A percentile compares a stretch with the other conserved stretches of the same genome.
phyloP scores from a whole-genome alignment of 2,329 filamentous ascomycete genomes.

The Penicillium sp. region DNA sequence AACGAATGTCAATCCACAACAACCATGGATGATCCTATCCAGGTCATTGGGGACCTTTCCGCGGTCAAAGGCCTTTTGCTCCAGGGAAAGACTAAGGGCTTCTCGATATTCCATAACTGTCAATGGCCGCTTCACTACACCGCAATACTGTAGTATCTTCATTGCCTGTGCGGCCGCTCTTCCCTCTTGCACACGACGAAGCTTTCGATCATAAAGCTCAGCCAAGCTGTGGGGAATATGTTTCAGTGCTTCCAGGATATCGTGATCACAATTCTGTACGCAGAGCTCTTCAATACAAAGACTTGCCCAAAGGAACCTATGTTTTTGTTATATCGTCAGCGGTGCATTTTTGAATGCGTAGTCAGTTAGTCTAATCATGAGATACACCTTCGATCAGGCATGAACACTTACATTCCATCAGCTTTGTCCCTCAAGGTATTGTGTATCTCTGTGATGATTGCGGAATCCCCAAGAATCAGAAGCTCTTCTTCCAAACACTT shows the following conservation, averaged over 20 bases:
- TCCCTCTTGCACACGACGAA: background rate
- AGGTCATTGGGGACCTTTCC: conserved; percentile 17
- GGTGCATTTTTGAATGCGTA: background rate
- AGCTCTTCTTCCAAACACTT: background rate
- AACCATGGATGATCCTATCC: conserved; percentile 8
- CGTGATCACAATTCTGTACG: conserved; percentile 12
- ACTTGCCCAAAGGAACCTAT: conserved; percentile 19
- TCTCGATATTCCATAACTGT: background rate
- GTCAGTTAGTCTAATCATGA: too few species aligned
- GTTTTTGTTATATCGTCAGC: background rate
- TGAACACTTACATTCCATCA: conserved; percentile 4
- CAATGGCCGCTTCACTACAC: conserved; percentile 4
- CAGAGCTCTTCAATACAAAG: conserved; percentile 21
- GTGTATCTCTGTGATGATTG: background rate
- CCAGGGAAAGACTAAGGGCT: conserved; percentile 6
- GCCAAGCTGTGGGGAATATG: background rate
- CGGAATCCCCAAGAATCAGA: conserved; percentile 9
- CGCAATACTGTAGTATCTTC: conserved; percentile 3
- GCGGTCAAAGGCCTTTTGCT: background rate
- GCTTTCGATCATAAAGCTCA: conserved; percentile 3
- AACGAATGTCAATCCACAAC: conserved; percentile 12
- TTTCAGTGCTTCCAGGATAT: conserved; percentile 13
- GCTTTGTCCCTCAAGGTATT: background rate
- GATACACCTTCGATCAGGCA: too few species aligned
- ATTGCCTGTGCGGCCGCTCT: background rate